These are phyloP conservation scores for Barnettozyma siamensis DNA, from an alignment of 805 yeast species.

Conservation along the genomic window DNA sequence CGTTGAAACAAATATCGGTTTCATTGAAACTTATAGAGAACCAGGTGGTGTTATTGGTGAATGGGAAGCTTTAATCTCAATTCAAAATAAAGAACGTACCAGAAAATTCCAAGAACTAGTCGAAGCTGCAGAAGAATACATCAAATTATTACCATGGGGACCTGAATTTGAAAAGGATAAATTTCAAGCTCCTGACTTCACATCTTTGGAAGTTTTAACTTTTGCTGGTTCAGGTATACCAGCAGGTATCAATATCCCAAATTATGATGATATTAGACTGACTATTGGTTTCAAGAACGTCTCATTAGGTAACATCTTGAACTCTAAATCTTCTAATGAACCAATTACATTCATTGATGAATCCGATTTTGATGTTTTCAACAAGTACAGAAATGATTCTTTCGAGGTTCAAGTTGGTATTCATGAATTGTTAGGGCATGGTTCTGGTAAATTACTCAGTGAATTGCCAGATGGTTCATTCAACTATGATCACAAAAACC, in stretches of 20 bases:
- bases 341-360: constrained; percentile 61
- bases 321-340: constrained; percentile 65
- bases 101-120: constrained; percentile 72
- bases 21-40: constrained; percentile 89
- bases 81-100: constrained; percentile 84
- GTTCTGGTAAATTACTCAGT: constrained; percentile 74
- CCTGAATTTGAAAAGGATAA: constrained; percentile 68
- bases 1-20: constrained; percentile 79
- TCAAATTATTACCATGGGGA: constrained; percentile 72
- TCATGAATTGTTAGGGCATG: constrained; percentile 89
- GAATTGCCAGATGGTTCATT: constrained; percentile 55
- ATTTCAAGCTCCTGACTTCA: constrained; percentile 91
- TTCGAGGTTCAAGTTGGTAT: constrained; percentile 93
- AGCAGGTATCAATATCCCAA: constrained; percentile 90
- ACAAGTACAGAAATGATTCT: constrained; percentile 70
- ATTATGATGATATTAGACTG: constrained; percentile 83
- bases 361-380: constrained; percentile 49
- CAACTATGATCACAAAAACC: constrained; percentile 63
- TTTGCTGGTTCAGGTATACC: constrained; percentile 90
- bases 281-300: constrained; percentile 86
- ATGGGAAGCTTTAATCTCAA: constrained; percentile 89
- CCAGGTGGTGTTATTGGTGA: constrained; percentile 91
- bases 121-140: constrained; percentile 56
- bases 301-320: constrained; percentile 78
- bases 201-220: constrained; percentile 82